These are phyloP conservation scores for Ceratocystis variospora DNA, from an alignment of 2,329 filamentous ascomycete genomes.

Conservation along the genomic window DNA sequence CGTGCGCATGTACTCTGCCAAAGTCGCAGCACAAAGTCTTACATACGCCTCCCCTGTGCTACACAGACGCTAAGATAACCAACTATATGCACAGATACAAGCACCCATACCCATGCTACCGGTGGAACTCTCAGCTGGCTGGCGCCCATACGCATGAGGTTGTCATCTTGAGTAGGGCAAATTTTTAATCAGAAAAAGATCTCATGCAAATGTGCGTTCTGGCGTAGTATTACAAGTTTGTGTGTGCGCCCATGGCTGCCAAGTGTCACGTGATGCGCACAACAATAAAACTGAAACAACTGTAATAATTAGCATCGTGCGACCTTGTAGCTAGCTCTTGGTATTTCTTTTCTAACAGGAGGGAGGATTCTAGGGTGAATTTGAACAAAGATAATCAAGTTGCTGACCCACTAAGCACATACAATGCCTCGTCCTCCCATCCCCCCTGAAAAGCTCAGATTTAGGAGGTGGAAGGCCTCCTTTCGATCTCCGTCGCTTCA, in stretches of 20 bases:
- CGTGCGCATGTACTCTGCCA: not conserved
- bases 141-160: not conserved
- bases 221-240: not conserved
- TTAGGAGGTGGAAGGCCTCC: conserved; percentile 5
- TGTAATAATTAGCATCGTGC: not conserved
- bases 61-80: not conserved
- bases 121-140: not conserved
- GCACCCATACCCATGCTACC: not conserved
- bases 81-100: not conserved
- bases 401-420: not conserved
- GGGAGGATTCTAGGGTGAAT: not conserved
- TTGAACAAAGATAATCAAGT: not conserved
- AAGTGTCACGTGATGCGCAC: not conserved
- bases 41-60: not conserved
- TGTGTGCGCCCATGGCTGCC: not conserved
- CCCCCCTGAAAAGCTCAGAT: not conserved
- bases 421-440: not conserved
- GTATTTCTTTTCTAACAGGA: not conserved
- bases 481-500: not conserved
- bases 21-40: too few relatives aligned
- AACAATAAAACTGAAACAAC: not conserved
- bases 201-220: not conserved
- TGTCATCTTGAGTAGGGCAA: not conserved
- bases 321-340: not conserved
- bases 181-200: too few relatives aligned